Evolutionary conservation across 2,329 filamentous ascomycete species (phyloP), one percentile per base, ranked within the genome.

Genomic region (Thelonectria rubi): DNA sequence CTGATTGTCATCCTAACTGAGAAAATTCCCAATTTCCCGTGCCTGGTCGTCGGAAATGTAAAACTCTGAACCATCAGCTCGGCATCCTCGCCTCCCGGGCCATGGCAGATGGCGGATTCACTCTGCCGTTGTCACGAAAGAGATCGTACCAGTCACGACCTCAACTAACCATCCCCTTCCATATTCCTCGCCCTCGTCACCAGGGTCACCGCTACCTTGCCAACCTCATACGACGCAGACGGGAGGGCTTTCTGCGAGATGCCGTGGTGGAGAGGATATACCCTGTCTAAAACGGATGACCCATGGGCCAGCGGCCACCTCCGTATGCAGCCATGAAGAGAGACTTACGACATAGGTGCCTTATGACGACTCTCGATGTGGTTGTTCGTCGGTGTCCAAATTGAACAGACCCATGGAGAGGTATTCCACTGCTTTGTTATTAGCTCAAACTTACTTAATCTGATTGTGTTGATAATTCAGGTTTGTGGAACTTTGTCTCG

Each of bases 211-310:
- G 17, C 34, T 47, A 49, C n/a, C n/a, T n/a, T n/a, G 39, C 20
- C 40, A 59, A 49, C 46, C 56, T 70, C 68, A 54, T 67, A 70
- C 64, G 66, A 70, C 52, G 18, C n/a, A 18, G 24, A 18, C 8
- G 4, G n/a, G 14, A 30, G 26, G n/a, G n/a, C n/a, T 30, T 30
- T 30, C 26, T 32, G 40, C 2, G 40, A 46, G 24, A 32, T 55
- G 34, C 50, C 49, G 45, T 51, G 18, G 18, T 45, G 43, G 55
- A 47, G 45, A 55, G 32, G 40, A 7, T 21, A 53, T 50, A 24
- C 21, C 37, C 53, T 42, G 47, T 56, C 15, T 9, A 10, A 5
- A n/a, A 32, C 14, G 40, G 37, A 48, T 50, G 17, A 46, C 52
- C 40, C 52, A 20, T 17, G 48, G 14, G 32, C 40, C 42, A 57